Base-by-base conservation (phyloP, 208 protist genomes). In the Lotmaria passim region DNA sequence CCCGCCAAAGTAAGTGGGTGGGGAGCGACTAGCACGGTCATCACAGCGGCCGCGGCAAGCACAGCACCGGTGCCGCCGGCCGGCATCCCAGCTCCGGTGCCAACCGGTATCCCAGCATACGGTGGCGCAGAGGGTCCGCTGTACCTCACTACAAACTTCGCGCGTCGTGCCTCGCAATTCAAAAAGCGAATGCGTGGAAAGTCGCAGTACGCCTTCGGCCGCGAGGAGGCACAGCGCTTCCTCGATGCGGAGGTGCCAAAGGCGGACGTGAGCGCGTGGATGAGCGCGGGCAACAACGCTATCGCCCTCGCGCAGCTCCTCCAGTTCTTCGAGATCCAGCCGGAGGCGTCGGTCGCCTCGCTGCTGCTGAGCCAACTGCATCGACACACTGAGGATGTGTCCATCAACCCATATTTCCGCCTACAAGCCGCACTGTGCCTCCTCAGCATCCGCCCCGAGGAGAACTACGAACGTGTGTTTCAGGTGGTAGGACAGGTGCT, bases 161-260 rank as follows among this genome's bases (percentile, higher is more conserved):
- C 69, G n/a, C 43, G 50, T 15, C 78, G 70, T 4, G 85, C 87
- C 7, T 44, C 90, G 0, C 57, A 66, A n/a, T 58, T 95, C 23
- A 95, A 95, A 68, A 64, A 72, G 14, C 61, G 76, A n/a, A 78
- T 89, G 61, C 79, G 83, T 12, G 85, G 87, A 0, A 82, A 78
- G 36, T 73, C 76, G 1, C 83, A 87, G 67, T 90, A 90, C 76
- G 75, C 62, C 15, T 90, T 88, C 59, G 90, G 85, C 0, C 78
- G 90, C 0, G 70, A 75, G 14, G 84, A 92, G 75, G 91, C 81
- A 7, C 82, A 93, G 78, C 70, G 75, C 57, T 96, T 96, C 66
- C 78, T 96, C 15, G 88, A 96, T 62, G 75, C 69, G 4, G 85
- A 93, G 53, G 91, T 96, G 24, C 91, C 91, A 2, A 85, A 85